Conservation (phyloP, 2,329 filamentous ascomycete genomes). For the Colletotrichum spaethianum region DNA sequence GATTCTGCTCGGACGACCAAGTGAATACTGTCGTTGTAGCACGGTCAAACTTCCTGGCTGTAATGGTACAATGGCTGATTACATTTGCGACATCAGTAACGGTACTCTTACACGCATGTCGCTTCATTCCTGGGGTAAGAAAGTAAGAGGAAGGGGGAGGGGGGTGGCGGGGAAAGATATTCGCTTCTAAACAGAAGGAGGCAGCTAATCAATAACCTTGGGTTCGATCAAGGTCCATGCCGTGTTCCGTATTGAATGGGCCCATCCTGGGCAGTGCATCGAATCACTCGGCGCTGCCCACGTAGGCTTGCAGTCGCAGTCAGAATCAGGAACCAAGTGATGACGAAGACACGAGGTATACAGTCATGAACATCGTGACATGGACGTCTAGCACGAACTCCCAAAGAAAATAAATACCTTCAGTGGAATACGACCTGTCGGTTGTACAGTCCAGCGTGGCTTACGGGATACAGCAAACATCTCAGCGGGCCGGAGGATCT, state of each 20-base stretch:
- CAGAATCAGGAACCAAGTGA: not conserved
- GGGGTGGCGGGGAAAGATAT: not conserved
- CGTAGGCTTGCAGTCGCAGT: not conserved
- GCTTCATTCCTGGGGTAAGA: not conserved
- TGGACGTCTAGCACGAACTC: not conserved
- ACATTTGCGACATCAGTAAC: not conserved
- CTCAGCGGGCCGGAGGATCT: not conserved
- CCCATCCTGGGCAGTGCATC: not conserved
- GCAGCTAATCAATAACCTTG: too few species aligned
- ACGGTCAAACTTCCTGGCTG: not conserved
- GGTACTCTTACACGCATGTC: not conserved
- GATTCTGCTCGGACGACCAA: not conserved
- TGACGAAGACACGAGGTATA: not conserved
- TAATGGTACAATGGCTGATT: not conserved
- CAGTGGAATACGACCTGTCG: not conserved
- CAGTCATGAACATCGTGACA: not conserved
- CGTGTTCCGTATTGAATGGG: not conserved
- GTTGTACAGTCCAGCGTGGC: not conserved
- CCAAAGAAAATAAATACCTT: not conserved
- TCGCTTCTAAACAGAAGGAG: not conserved
- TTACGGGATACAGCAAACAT: not conserved
- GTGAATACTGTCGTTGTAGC: not conserved
- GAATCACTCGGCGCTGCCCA: too few species aligned
- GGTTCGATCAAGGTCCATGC: not conserved
- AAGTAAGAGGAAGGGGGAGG: not conserved